These are phyloP conservation scores for Leccinum pellstonianum DNA, from an alignment of 768 basidiomycete species.

Conservation along the genomic window DNA sequence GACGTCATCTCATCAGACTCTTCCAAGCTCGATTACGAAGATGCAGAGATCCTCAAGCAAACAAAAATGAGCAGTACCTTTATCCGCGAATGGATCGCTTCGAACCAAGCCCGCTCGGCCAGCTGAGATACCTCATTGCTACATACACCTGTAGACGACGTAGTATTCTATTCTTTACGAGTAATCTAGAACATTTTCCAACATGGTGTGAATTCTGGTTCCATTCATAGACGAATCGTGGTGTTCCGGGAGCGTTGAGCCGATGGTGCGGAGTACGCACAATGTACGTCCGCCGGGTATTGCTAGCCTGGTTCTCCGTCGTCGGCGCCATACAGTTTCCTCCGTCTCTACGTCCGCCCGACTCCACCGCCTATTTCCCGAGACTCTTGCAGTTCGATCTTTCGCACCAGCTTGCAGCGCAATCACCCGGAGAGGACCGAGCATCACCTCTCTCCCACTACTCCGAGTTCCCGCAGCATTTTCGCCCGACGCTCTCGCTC, in stretches of 20 bases:
- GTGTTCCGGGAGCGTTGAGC: neutral
- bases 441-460: conserved; percentile 2
- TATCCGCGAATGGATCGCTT: conserved; percentile 83
- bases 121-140: conserved; percentile 7
- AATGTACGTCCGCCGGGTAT: conserved; percentile 7
- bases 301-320: neutral
- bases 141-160: neutral
- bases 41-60: conserved; percentile 66
- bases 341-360: neutral
- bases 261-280: neutral
- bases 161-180: conserved; percentile 9
- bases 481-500: conserved; percentile 29
- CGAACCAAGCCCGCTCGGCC: conserved; percentile 7
- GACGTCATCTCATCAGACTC: conserved; percentile 81
- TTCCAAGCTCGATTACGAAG: conserved; percentile 57
- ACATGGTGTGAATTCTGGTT: conserved; percentile 3
- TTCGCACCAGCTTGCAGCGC: conserved; percentile 13
- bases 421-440: conserved; percentile 5
- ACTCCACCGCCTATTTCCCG: neutral
- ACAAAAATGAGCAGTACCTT: conserved; percentile 95
- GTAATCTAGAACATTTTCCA: neutral
- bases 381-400: conserved; percentile 25
- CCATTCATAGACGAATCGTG: neutral
- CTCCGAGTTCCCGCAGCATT: conserved; percentile 7
- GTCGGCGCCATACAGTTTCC: conserved; percentile 2